A percentile compares a stretch with the other conserved stretches of the same genome.
These are phyloP conservation scores for Musa balbisiana DNA, from an alignment of 202 grass and related monocot genomes.

Conservation along the genomic window DNA sequence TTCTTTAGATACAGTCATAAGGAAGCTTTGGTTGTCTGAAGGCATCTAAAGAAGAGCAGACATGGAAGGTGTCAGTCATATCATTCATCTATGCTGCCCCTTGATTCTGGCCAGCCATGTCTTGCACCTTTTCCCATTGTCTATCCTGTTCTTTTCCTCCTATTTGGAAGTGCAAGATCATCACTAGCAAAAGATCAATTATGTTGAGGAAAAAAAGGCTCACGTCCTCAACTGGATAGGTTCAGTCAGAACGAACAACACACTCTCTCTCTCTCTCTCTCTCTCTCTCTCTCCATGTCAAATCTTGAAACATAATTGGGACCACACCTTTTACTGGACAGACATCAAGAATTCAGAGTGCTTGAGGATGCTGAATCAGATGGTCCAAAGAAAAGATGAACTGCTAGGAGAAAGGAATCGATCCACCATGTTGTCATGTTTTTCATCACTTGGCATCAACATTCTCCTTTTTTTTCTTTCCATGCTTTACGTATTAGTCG, in stretches of 20 bases:
- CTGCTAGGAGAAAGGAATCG: background rate
- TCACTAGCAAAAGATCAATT: background rate
- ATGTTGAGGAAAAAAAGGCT: background rate
- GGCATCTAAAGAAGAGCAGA: background rate
- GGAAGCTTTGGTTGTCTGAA: background rate
- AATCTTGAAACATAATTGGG: background rate
- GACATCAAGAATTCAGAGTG: background rate
- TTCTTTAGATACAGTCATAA: background rate
- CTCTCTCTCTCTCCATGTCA: no score
- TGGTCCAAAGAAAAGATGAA: background rate
- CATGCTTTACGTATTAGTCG: no score
- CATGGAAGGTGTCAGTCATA: background rate
- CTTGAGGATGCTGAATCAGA: background rate
- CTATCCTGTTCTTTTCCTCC: background rate
- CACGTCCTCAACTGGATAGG: background rate
- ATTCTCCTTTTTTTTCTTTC: background rate
- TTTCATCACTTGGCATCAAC: background rate
- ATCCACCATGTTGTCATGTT: background rate
- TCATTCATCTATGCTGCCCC: background rate
- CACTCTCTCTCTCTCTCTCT: no score
- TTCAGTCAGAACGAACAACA: background rate
- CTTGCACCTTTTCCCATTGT: no score
- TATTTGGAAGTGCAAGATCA: background rate
- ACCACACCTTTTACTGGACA: background rate
- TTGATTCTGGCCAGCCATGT: background rate